These are phyloP conservation scores for Mortierella sp. DNA, from an alignment of 371 early-diverging fungal genomes.

Conservation along the genomic window DNA sequence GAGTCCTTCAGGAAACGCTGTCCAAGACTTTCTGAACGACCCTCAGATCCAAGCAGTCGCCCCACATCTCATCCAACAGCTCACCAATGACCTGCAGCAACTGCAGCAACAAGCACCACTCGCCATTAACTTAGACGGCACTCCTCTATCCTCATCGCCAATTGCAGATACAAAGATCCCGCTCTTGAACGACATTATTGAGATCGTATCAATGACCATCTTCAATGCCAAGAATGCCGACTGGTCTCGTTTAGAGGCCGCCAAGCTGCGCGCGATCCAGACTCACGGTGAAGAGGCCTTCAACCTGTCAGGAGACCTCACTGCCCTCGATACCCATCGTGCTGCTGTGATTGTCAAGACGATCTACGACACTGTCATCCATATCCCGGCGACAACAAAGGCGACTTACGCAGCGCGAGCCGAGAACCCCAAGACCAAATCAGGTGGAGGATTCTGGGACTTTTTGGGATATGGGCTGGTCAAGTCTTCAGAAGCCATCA, in stretches of 20 bases:
- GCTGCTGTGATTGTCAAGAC: slow-evolving; percentile 27
- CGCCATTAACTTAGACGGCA: background rate
- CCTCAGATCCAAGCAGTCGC: slow-evolving; percentile 19
- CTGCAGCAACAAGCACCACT: background rate
- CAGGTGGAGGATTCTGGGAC: slow-evolving; percentile 15
- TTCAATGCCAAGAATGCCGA: slow-evolving; percentile 23
- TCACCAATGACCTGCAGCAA: slow-evolving; percentile 1
- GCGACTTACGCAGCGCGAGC: background rate
- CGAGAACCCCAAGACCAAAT: background rate
- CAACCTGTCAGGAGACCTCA: slow-evolving; percentile 14
- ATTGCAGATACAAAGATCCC: slow-evolving; percentile 3
- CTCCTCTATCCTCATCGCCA: background rate
- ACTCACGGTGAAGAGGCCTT: slow-evolving; percentile 27
- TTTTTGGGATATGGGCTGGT: slow-evolving; percentile 19
- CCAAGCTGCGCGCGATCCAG: slow-evolving; percentile 29
- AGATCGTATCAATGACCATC: slow-evolving; percentile 24
- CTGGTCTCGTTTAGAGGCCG: slow-evolving; percentile 34
- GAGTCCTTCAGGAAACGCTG: background rate
- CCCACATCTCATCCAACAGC: slow-evolving; percentile 25
- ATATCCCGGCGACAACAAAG: slow-evolving; percentile 19
- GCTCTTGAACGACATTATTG: slow-evolving; percentile 28
- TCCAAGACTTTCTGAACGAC: slow-evolving; percentile 24
- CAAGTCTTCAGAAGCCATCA: slow-evolving; percentile 17
- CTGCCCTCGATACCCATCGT: slow-evolving; percentile 19
- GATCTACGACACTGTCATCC: slow-evolving; percentile 40